Evolutionary conservation across 345 rosid genomes (phyloP).

Genomic region (Melaleuca quinquenervia): DNA sequence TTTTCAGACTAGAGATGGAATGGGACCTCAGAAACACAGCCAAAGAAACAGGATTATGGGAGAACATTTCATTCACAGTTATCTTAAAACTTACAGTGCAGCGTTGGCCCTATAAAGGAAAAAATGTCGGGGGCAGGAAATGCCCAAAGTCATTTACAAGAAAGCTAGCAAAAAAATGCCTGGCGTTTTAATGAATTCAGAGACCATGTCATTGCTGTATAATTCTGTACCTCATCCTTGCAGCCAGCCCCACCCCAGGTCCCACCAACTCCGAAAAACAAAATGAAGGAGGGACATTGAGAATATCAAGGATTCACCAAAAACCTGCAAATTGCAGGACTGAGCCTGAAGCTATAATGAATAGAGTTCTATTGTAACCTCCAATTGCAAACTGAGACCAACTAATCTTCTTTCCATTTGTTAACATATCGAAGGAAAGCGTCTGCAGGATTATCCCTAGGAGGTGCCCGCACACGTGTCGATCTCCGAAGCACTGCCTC

Average conservation of each 20-base stretch:
- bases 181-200: not conserved
- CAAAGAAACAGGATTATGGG: not conserved
- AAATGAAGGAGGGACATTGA: not conserved
- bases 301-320: not conserved
- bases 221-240: not conserved
- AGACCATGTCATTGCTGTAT: not conserved
- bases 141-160: not conserved
- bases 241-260: not conserved
- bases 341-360: not conserved
- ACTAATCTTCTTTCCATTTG: slow-evolving; percentile 85
- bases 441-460: slow-evolving; percentile 68
- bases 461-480: slow-evolving; percentile 77
- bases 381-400: not conserved
- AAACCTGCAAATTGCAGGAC: not conserved
- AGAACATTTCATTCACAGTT: not conserved
- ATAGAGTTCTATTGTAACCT: not conserved
- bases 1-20: not conserved
- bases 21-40: not conserved
- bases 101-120: not conserved
- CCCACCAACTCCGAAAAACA: not conserved
- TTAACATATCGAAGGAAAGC: slow-evolving; percentile 74
- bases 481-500: slow-evolving; percentile 88
- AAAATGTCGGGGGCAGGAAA: not conserved
- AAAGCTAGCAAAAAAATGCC: not conserved
- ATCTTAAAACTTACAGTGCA: not conserved